Evolutionary conservation across 1,284 basidiomycete genomes (phyloP), one percentile per base, ranked within the genome.

Genomic region (Melanopsichium pennsylvanicum): DNA sequence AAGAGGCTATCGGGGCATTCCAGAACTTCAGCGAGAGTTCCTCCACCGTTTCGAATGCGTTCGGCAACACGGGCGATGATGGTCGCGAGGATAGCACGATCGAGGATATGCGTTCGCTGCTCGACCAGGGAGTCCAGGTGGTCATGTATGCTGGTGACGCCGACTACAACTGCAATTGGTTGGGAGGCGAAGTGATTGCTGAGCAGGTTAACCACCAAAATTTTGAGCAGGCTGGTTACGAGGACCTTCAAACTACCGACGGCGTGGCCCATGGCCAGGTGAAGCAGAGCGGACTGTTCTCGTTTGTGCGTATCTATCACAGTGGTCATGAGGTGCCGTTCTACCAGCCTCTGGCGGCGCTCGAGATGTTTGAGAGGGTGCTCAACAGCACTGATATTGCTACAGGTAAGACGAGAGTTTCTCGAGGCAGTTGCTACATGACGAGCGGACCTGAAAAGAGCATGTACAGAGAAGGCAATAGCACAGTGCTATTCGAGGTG

Each of bases 121-220:
- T 75, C n/a, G 40, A 63, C 1, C 47, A 52, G 22, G 70, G 69
- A 6, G 43, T 74, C 15, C 52, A 60, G 22, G 72, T 75, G 25
- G 61, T 61, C 4, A 45, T 75, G 45, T 59, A 59, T 27, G 63
- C 67, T 4, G 73, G 73, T 9, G 71, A 74, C 26, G 73, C 73
- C 25, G 73, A 74, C 44, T 74, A 71, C 62, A 72, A 72, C 31
- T 74, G 72, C 57, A 74, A 74, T 38, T 74, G 57, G 56, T 21
- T 74, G 2, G 74, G 74, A 9, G 56, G 47, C 16, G 42, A 69
- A 26, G 52, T 52, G 19, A 47, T 72, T 12, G 63, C 74, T 18
- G 52, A 72, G 25, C 43, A 56, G 23, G 58, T 74, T 6, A 31
- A 44, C 9, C 61, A 59, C 45, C 19, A 43, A n/a, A 58, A 57